Evolutionary conservation across 805 yeast genomes (phyloP).

Genomic region (Myxozyma melibiosi): DNA sequence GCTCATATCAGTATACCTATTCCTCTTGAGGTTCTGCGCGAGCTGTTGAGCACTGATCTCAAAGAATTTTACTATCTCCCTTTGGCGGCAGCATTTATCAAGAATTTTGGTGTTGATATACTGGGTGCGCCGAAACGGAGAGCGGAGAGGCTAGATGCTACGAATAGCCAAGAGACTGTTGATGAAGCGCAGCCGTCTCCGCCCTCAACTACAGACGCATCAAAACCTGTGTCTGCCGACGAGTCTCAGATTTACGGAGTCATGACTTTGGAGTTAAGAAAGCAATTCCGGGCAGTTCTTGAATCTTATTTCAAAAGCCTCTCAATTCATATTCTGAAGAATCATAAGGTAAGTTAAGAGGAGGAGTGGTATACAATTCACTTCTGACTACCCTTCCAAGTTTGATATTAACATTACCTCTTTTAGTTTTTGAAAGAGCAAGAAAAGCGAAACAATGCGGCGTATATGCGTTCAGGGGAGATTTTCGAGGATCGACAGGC

Average conservation of each 20-base stretch:
- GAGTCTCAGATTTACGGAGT: conserved; percentile 5
- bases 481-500: conserved; percentile 47
- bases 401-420: conserved; percentile 37
- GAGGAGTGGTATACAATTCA: too few relatives aligned
- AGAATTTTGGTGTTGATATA: conserved; percentile 64
- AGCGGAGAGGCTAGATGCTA: not conserved
- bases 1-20: conserved; percentile 43
- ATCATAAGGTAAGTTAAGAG: conserved; percentile 14
- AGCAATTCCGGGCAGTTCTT: conserved; percentile 36
- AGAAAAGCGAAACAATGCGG: conserved; percentile 50
- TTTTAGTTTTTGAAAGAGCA: conserved; percentile 39
- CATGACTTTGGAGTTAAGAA: conserved; percentile 35
- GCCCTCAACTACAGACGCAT: too few relatives aligned
- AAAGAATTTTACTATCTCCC: conserved; percentile 30
- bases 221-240: too few relatives aligned
- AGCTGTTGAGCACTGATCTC: conserved; percentile 42
- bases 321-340: not conserved
- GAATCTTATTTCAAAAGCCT: conserved; percentile 13
- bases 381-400: conserved; percentile 26
- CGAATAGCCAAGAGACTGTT: not conserved
- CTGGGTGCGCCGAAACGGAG: conserved; percentile 45
- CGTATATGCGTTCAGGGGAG: conserved; percentile 69
- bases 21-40: conserved; percentile 50
- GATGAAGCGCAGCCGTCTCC: not conserved
- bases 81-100: conserved; percentile 46